phyloP scores from a whole-genome alignment of 2,329 filamentous ascomycete genomes.

The Arthroderma sp. region DNA sequence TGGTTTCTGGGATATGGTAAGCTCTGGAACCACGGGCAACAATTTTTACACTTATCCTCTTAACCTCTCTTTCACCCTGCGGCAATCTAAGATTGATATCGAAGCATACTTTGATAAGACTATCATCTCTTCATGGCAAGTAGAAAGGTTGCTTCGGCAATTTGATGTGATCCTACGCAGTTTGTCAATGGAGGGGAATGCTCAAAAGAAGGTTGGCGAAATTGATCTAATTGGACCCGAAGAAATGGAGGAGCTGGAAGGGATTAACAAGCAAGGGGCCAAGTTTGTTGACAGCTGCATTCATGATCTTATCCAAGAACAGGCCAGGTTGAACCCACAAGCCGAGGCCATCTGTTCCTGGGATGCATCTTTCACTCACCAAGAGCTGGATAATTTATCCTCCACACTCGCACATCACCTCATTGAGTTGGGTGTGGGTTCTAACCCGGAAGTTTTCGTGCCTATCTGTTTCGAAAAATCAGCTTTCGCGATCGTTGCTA shows the following conservation, averaged over 20 bases:
- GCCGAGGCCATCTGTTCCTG: conserved; percentile 19
- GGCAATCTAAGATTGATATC: conserved; percentile 10
- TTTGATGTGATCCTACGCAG: conserved; percentile 12
- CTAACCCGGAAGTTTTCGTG: conserved; percentile 49
- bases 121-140: conserved; percentile 14
- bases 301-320: conserved; percentile 17
- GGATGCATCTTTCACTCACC: conserved; percentile 46
- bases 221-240: conserved; percentile 9
- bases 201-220: conserved; percentile 9
- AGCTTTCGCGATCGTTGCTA: conserved; percentile 47
- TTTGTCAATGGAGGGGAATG: conserved; percentile 6
- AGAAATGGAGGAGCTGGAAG: conserved; percentile 7
- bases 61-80: conserved; percentile 13
- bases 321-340: conserved; percentile 10
- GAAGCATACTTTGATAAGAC: conserved; percentile 14
- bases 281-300: conserved; percentile 15
- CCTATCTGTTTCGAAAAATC: conserved; percentile 70
- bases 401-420: conserved; percentile 54
- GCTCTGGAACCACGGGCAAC: conserved; percentile 8
- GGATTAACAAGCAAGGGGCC: conserved; percentile 10
- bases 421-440: conserved; percentile 33
- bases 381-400: conserved; percentile 49
- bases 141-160: conserved; percentile 14
- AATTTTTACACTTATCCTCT: conserved; percentile 14
- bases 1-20: conserved; percentile 13